A percentile compares a stretch with the other conserved stretches of the same genome.
phyloP scores from a whole-genome alignment of 176 grass and related monocot genomes.

The Oryza glumipatula region DNA sequence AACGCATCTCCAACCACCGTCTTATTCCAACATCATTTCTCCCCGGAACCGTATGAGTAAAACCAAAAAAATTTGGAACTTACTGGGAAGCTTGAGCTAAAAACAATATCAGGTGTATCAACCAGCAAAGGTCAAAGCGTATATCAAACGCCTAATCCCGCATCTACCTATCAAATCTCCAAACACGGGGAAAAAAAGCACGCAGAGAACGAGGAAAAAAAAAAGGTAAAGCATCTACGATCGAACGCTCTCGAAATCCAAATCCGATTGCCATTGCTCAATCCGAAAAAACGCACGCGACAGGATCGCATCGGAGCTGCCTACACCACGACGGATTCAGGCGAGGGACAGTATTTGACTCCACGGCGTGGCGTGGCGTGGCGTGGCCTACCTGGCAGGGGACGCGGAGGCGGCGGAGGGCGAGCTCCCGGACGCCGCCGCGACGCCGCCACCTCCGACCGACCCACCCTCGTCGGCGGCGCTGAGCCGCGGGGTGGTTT shows the following conservation, averaged over 20 bases:
- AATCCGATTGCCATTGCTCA: conserved; percentile 51
- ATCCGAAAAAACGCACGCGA: neutral
- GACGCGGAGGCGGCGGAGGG: conserved; percentile 54
- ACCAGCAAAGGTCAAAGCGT: conserved; percentile 34
- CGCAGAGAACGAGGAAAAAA: neutral
- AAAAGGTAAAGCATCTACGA: conserved; percentile 14
- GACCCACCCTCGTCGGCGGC: conserved; percentile 41
- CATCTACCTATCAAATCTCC: conserved; percentile 48
- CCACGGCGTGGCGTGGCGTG: conserved; percentile 12
- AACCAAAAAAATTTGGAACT: conserved; percentile 10
- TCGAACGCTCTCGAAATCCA: conserved; percentile 33
- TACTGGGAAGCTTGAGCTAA: conserved; percentile 16
- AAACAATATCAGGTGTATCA: conserved; percentile 9
- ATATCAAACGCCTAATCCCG: conserved; percentile 29
- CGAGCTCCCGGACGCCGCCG: conserved; percentile 48
- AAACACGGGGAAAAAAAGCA: neutral
- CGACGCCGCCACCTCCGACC: conserved; percentile 6
- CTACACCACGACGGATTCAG: conserved; percentile 30
- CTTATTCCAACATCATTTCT: conserved; percentile 30
- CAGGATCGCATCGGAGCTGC: conserved; percentile 49
- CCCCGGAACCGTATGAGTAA: neutral
- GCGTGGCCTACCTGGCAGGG: conserved; percentile 53
- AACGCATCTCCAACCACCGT: conserved; percentile 43
- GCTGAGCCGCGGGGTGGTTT: conserved; percentile 47
- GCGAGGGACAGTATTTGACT: conserved; percentile 47